phyloP scores from a whole-genome alignment of 257 asterid species.

The Solanum chmielewskii region DNA sequence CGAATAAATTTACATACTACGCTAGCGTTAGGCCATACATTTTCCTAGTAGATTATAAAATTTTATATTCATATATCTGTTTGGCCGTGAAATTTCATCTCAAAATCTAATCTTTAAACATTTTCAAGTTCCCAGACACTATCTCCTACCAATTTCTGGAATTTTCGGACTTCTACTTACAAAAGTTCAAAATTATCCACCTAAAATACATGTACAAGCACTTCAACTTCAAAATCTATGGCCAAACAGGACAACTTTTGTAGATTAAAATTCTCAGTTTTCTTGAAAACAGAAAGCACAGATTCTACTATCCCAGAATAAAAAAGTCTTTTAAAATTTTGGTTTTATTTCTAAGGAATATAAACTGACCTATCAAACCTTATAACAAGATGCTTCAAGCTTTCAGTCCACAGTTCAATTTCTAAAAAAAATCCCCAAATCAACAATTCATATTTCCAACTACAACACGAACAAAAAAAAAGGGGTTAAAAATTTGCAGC shows the following conservation, averaged over 20 bases:
- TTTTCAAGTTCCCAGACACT: not conserved
- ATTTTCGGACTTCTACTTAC: not conserved
- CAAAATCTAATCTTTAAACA: not conserved
- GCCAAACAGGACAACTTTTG: not conserved
- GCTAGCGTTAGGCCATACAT: not conserved
- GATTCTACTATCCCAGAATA: not conserved
- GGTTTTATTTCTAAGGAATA: not conserved
- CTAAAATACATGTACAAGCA: not conserved
- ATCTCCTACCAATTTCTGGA: not conserved
- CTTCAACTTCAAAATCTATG: not conserved
- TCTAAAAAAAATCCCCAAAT: not conserved
- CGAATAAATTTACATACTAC: not conserved
- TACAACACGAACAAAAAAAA: not conserved
- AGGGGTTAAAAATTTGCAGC: not conserved
- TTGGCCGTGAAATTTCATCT: not conserved
- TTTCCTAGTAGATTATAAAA: not conserved
- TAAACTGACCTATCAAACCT: not conserved
- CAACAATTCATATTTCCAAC: not conserved
- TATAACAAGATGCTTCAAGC: not conserved
- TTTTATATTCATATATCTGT: not conserved
- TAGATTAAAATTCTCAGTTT: not conserved
- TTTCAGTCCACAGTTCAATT: not conserved
- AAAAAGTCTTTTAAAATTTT: not conserved
- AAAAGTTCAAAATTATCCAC: not conserved
- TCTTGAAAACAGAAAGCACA: not conserved